phyloP scores from a whole-genome alignment of 106 monocot species.

The Apostasia ramifera region DNA sequence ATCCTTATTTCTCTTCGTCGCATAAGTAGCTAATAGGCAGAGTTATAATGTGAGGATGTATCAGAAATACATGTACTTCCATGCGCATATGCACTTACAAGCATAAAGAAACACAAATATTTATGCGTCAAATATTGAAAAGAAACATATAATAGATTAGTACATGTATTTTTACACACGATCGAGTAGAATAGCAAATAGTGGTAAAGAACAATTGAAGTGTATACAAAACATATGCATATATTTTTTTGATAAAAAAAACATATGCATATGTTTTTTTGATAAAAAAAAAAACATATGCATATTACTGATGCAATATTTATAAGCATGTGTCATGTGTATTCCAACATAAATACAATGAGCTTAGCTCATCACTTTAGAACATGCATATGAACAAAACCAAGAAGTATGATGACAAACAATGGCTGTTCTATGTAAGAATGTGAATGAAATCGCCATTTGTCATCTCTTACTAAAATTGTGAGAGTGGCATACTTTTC shows the following conservation, averaged over 20 bases:
- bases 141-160: neutral
- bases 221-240: neutral
- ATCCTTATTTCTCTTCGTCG: conserved; percentile 38
- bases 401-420: no score
- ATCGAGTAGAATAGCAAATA: neutral
- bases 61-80: neutral
- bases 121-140: no score
- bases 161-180: neutral
- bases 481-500: no score
- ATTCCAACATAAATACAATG: no score
- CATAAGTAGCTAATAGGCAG: neutral
- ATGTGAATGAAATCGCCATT: neutral
- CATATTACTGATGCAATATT: neutral
- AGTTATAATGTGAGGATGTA: neutral
- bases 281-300: no score
- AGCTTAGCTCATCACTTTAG: no score
- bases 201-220: no score
- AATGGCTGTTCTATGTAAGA: neutral
- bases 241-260: no score
- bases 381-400: no score
- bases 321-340: no score
- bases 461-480: neutral
- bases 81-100: neutral
- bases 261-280: no score
- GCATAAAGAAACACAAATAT: neutral